These are phyloP conservation scores for Penicillium mononematosum DNA, from an alignment of 495 filamentous ascomycete species.

Conservation along the genomic window DNA sequence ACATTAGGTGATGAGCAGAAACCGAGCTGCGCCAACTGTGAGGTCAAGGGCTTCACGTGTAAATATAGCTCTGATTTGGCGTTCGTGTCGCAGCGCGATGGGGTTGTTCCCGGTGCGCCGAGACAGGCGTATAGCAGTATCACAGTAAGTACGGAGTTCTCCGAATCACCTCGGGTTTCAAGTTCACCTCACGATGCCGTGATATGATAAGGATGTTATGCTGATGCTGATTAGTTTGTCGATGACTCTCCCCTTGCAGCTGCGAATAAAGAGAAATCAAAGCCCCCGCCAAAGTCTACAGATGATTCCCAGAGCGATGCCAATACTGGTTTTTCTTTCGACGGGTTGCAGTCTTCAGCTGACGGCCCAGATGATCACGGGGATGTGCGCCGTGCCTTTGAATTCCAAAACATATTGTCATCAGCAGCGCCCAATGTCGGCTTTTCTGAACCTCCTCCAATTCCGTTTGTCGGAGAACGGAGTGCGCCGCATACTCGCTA, in stretches of 20 bases:
- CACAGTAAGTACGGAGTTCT: constrained; percentile 16
- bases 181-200: background rate
- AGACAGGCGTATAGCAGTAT: constrained; percentile 22
- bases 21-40: constrained; percentile 30
- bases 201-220: background rate
- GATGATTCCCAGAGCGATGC: background rate
- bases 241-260: constrained; percentile 23
- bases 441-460: constrained; percentile 7
- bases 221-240: constrained; percentile 24
- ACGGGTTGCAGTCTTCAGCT: background rate
- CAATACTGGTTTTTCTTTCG: background rate
- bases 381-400: constrained; percentile 8
- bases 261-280: constrained; percentile 4
- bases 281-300: background rate
- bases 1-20: constrained; percentile 29
- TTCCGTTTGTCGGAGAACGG: background rate
- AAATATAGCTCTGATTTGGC: constrained; percentile 28
- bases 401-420: constrained; percentile 15
- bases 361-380: background rate
- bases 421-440: background rate
- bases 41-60: constrained; percentile 29
- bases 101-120: constrained; percentile 6
- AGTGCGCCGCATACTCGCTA: background rate
- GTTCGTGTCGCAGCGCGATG: constrained; percentile 22
- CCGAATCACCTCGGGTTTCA: background rate